A percentile compares a stretch with the other conserved stretches of the same genome.
These are phyloP conservation scores for Aspergillus versicolor DNA, from an alignment of 2,329 filamentous ascomycete species.

Conservation along the genomic window DNA sequence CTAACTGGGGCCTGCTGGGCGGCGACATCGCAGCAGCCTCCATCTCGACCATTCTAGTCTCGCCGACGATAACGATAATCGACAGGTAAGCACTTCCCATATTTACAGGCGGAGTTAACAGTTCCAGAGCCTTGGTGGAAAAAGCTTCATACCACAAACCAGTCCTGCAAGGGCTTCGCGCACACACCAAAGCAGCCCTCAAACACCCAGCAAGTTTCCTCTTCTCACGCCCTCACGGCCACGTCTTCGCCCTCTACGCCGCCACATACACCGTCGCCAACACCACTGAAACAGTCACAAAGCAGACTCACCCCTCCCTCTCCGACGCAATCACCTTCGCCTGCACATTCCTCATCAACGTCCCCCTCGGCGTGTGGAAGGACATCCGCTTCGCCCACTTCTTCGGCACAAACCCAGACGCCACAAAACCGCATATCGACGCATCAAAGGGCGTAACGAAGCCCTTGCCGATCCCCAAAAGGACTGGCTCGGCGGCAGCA, in stretches of 20 bases:
- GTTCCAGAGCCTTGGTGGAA: conserved; percentile 26
- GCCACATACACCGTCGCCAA: conserved; percentile 86
- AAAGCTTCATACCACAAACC: conserved; percentile 23
- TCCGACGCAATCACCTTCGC: conserved; percentile 42
- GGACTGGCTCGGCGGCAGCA: conserved; percentile 1
- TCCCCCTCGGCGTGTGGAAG: conserved; percentile 31
- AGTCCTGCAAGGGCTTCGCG: conserved; percentile 21
- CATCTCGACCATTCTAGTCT: conserved; percentile 25
- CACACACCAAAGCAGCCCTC: conserved; percentile 22
- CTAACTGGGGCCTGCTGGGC: neutral
- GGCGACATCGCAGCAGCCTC: conserved; percentile 27
- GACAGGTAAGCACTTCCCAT: conserved; percentile 19
- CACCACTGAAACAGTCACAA: conserved; percentile 69
- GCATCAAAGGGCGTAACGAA: too few relatives aligned
- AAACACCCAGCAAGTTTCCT: conserved; percentile 28
- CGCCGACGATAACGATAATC: conserved; percentile 28
- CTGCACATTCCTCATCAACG: conserved; percentile 54
- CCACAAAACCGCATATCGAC: neutral
- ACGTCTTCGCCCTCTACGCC: conserved; percentile 63
- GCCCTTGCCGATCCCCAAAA: neutral
- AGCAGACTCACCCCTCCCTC: conserved; percentile 52
- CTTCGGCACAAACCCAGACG: conserved; percentile 46
- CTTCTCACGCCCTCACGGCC: conserved; percentile 36
- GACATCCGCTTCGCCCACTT: conserved; percentile 61
- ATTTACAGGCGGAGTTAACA: neutral